Evolutionary conservation across 2,329 filamentous ascomycete species (phyloP).

Genomic region (Harringtonia aguacate): DNA sequence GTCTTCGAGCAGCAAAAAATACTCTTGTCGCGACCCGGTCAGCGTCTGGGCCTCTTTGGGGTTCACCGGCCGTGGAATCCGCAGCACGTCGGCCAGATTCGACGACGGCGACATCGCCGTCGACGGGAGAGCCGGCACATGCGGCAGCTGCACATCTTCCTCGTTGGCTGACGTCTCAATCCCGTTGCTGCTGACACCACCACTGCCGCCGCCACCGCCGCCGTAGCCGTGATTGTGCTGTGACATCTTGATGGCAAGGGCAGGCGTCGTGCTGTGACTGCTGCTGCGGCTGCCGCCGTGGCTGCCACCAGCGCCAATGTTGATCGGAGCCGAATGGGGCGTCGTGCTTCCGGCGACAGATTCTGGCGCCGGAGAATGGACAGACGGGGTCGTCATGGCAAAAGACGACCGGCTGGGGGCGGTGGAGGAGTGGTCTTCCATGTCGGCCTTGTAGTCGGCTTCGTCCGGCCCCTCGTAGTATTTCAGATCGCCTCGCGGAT

Average conservation of each 20-base stretch:
- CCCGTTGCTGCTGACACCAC: neutral
- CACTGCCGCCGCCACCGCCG: neutral
- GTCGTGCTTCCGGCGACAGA: neutral
- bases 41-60: constrained; percentile 65
- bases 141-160: neutral
- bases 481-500: constrained; percentile 66
- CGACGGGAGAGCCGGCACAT: neutral
- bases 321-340: neutral
- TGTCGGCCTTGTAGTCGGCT: constrained; percentile 63
- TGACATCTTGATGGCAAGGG: constrained; percentile 8
- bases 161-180: neutral
- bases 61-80: constrained; percentile 54
- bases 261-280: constrained; percentile 10
- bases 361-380: neutral
- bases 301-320: neutral
- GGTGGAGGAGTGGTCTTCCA: constrained; percentile 29
- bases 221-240: neutral
- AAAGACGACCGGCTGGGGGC: constrained; percentile 10
- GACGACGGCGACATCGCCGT: constrained; percentile 16
- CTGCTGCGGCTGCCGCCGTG: neutral
- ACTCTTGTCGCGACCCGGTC: constrained; percentile 63
- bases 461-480: constrained; percentile 88
- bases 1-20: constrained; percentile 88
- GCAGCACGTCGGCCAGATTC: constrained; percentile 24
- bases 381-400: neutral